Percentiles rank a stretch among this genome's conserved stretches.
These are phyloP conservation scores for Casuarina cunninghamiana DNA, from an alignment of 306 rosid species.

Conservation along the genomic window DNA sequence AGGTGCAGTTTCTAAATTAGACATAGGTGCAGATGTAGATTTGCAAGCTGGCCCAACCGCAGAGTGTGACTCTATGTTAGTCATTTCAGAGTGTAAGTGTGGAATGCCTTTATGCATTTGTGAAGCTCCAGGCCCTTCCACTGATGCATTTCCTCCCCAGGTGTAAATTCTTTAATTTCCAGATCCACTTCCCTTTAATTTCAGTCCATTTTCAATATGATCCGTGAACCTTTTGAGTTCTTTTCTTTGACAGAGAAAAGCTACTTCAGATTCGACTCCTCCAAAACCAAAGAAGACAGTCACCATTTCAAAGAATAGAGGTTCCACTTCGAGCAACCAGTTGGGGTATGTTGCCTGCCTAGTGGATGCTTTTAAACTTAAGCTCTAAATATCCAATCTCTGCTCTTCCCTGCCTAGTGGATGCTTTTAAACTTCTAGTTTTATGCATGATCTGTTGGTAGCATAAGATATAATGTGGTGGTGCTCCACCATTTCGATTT, in stretches of 20 bases:
- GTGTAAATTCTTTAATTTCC: slow-evolving; percentile 42
- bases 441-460: not conserved
- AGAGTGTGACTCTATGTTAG: slow-evolving; percentile 36
- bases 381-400: slow-evolving; percentile 8
- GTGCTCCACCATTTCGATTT: not conserved
- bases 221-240: slow-evolving; percentile 24
- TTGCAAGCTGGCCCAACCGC: slow-evolving; percentile 39
- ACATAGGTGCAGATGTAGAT: slow-evolving; percentile 45
- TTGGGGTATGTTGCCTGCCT: slow-evolving; percentile 52
- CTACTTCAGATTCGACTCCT: slow-evolving; percentile 41
- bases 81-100: slow-evolving; percentile 73
- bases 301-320: slow-evolving; percentile 50
- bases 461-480: not conserved
- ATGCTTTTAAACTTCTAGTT: slow-evolving; percentile 14
- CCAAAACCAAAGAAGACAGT: slow-evolving; percentile 80
- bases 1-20: slow-evolving; percentile 62
- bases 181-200: not conserved
- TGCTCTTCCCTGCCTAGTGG: slow-evolving; percentile 19
- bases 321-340: slow-evolving; percentile 75
- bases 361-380: too few species aligned
- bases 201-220: not conserved
- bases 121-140: slow-evolving; percentile 66
- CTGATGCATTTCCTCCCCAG: slow-evolving; percentile 44
- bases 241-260: slow-evolving; percentile 46
- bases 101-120: slow-evolving; percentile 99